Evolutionary conservation across 1,284 basidiomycete species (phyloP).

Genomic region (Volvariella volvacea): DNA sequence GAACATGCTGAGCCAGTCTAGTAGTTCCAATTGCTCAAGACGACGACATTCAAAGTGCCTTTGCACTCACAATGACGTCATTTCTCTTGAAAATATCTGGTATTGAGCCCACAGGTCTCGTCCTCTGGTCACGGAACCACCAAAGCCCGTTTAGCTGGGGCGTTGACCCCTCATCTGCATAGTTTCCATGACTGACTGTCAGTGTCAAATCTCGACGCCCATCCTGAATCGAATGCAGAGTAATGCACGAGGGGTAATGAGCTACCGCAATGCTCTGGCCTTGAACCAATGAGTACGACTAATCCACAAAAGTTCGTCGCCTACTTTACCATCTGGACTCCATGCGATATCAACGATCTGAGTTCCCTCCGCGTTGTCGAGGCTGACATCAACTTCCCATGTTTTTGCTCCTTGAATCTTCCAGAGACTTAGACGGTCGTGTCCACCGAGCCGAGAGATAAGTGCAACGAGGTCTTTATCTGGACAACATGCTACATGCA

Average conservation of each 20-base stretch:
- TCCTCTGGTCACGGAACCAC: constrained; percentile 59
- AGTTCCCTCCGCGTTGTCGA: constrained; percentile 32
- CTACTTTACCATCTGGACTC: constrained; percentile 69
- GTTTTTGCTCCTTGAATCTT: constrained; percentile 71
- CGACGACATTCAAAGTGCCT: not conserved
- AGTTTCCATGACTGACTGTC: constrained; percentile 18
- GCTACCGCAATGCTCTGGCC: constrained; percentile 70
- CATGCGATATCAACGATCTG: constrained; percentile 59
- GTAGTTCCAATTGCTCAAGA: not conserved
- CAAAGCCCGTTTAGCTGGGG: constrained; percentile 45
- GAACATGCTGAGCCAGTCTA: constrained; percentile 75
- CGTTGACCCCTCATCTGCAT: constrained; percentile 6
- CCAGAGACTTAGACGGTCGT: constrained; percentile 69
- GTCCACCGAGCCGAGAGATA: constrained; percentile 55
- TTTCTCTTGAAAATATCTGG: constrained; percentile 73
- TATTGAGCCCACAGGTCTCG: constrained; percentile 34
- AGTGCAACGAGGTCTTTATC: constrained; percentile 76
- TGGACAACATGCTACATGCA: constrained; percentile 68
- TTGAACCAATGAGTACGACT: constrained; percentile 21
- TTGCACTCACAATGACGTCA: constrained; percentile 48
- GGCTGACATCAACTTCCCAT: constrained; percentile 68
- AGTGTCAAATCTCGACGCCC: constrained; percentile 49
- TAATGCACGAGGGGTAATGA: constrained; percentile 60
- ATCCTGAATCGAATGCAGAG: constrained; percentile 70
- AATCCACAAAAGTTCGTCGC: constrained; percentile 5